phyloP scores from a whole-genome alignment of 495 filamentous ascomycete genomes.

The Rhizodiscina lignyota region DNA sequence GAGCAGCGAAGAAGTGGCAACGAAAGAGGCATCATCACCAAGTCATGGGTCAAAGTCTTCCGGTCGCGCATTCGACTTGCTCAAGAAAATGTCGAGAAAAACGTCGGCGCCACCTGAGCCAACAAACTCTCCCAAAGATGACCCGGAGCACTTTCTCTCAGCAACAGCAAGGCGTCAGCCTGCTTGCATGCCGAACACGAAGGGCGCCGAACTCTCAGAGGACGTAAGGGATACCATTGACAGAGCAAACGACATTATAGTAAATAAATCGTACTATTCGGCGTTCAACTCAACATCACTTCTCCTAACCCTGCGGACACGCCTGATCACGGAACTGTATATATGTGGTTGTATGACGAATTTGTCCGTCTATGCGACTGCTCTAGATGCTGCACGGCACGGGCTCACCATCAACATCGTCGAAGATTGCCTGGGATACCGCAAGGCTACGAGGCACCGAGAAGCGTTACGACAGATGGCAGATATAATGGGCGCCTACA shows the following conservation, averaged over 20 bases:
- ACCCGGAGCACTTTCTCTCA: constrained; percentile 48
- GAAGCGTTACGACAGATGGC: constrained; percentile 61
- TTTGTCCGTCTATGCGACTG: constrained; percentile 80
- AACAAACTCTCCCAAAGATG: constrained; percentile 19
- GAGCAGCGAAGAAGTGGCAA: neutral
- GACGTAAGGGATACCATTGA: constrained; percentile 31
- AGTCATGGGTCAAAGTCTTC: neutral
- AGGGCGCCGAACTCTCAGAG: constrained; percentile 52
- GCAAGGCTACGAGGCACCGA: constrained; percentile 52
- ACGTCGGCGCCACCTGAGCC: constrained; percentile 1
- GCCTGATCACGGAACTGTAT: constrained; percentile 79
- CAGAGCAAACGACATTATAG: constrained; percentile 36
- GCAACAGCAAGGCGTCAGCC: constrained; percentile 23
- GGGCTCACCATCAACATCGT: constrained; percentile 73
- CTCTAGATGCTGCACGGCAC: constrained; percentile 73
- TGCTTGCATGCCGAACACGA: constrained; percentile 42
- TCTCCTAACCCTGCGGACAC: constrained; percentile 51
- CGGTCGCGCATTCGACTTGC: constrained; percentile 11
- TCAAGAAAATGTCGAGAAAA: constrained; percentile 10
- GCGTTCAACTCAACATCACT: constrained; percentile 63
- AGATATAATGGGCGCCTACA: constrained; percentile 56
- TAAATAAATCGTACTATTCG: constrained; percentile 77
- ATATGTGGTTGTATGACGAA: constrained; percentile 84
- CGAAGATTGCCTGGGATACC: constrained; percentile 80
- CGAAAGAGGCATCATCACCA: constrained; percentile 2